Percentiles rank a stretch among this genome's conserved stretches.
phyloP scores from a whole-genome alignment of 495 filamentous ascomycete species.

The Daldinia childiae region DNA sequence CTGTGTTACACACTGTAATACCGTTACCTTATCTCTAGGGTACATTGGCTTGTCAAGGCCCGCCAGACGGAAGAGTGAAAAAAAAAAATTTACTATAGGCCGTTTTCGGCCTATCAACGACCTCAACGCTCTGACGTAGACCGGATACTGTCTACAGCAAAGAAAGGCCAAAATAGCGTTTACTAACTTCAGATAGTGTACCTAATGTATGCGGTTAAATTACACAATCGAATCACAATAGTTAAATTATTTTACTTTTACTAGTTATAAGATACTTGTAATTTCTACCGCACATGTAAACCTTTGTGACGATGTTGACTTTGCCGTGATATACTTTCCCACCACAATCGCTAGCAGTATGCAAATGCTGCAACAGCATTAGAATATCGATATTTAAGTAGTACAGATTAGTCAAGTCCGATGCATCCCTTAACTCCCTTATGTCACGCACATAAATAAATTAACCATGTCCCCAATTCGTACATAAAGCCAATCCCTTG shows the following conservation, averaged over 20 bases:
- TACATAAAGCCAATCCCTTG: slow-evolving; percentile 1
- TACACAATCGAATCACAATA: not conserved
- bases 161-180: slow-evolving; percentile 5
- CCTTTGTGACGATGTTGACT: not conserved
- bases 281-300: not conserved
- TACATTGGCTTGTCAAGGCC: not conserved
- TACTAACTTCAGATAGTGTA: not conserved
- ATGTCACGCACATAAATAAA: slow-evolving; percentile 10
- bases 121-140: not conserved
- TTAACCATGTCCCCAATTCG: slow-evolving; percentile 2
- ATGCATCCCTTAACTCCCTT: not conserved
- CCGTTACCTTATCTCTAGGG: slow-evolving; percentile 20
- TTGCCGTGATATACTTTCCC: not conserved
- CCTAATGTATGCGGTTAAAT: not conserved
- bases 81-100: slow-evolving; percentile 25
- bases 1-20: slow-evolving; percentile 28
- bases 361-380: slow-evolving; percentile 21
- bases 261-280: not conserved
- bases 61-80: slow-evolving; percentile 7
- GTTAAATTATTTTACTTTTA: not conserved
- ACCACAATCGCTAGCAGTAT: not conserved
- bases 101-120: slow-evolving; percentile 29
- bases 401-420: slow-evolving; percentile 18
- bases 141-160: not conserved
- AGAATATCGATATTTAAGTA: not conserved